Conservation (phyloP, 805 yeast genomes). For the Sugiyamaella americana region DNA sequence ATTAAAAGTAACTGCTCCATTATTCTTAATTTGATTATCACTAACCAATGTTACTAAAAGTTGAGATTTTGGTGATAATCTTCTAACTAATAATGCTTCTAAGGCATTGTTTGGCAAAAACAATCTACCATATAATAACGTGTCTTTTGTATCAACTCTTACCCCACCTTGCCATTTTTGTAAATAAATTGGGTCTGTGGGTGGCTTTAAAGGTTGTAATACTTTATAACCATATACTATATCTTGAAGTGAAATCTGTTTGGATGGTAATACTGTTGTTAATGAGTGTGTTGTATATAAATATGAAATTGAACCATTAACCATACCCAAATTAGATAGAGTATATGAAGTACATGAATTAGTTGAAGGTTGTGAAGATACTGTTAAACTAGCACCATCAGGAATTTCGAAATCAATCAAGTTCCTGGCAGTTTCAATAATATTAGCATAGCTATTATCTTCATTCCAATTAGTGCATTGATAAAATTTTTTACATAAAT, state of each 20-base stretch:
- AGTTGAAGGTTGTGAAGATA: conserved; percentile 65
- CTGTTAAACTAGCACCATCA: conserved; percentile 53
- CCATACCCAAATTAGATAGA: conserved; percentile 53
- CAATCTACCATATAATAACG: conserved; percentile 76
- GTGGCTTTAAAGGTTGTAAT: conserved; percentile 40
- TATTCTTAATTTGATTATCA: conserved; percentile 46
- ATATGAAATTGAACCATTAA: conserved; percentile 81
- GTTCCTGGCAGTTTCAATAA: conserved; percentile 63
- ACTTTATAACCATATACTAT: conserved; percentile 63
- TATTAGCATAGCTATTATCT: conserved; percentile 68
- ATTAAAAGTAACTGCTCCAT: conserved; percentile 40
- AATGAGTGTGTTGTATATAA: conserved; percentile 62
- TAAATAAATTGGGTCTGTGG: conserved; percentile 22
- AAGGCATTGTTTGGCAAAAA: conserved; percentile 79
- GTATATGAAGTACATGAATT: conserved; percentile 68
- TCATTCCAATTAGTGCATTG: conserved; percentile 69
- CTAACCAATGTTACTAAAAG: conserved; percentile 69
- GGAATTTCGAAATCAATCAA: conserved; percentile 73
- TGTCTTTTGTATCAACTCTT: conserved; percentile 27
- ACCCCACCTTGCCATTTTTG: conserved; percentile 28
- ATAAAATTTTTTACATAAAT: conserved; percentile 67
- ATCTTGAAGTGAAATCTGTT: conserved; percentile 52
- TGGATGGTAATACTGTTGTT: conserved; percentile 45
- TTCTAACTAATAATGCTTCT: conserved; percentile 78
- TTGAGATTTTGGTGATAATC: conserved; percentile 56